Evolutionary conservation across 164 flowering plant genomes (phyloP), one percentile per base, ranked within the genome.

Genomic region (Umbellularia californica): DNA sequence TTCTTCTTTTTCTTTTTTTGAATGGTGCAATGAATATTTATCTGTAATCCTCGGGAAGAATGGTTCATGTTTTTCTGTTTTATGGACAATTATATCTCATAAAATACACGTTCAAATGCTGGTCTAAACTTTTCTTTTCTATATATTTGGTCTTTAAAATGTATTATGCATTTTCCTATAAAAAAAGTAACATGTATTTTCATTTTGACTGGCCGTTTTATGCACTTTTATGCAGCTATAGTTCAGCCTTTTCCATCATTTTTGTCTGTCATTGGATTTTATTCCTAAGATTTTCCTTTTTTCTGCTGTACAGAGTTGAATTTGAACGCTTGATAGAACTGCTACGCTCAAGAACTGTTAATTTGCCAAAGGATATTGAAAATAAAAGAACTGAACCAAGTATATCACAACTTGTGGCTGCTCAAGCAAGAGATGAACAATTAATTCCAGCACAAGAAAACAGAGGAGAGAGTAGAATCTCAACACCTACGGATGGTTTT

Each of bases 261-360:
- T 7, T 22, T 2, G 71, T 15, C 50, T 3, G 50, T 55, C 41
- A 3, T 35, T 25, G 4, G n/a, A 28, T 67, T 75, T 55, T 65
- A 25, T 64, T 22, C 60, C 28, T 75, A 27, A 78, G 50, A 14
- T 13, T 20, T 55, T 68, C 28, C 5, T 25, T 58, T 52, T 55
- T 55, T 55, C 71, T 72, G 47, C 60, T 70, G 28, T 63, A 58
- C 94, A 94, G 98, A 78, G 85, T 85, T 58, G 95, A 94, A 79
- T 83, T 94, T 80, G 91, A 90, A 47, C 92, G 77, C n/a, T 79
- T 94, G 85, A 89, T 89, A 51, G 84, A 84, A 50, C 78, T 94
- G 50, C 74, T 94, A 74, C 92, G 68, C 28, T 86, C 96, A 51
- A 87, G 87, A 82, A 83, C 86, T 70, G 77, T 52, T 72, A 90